A percentile compares a stretch with the other conserved stretches of the same genome.
Evolutionary conservation across 164 flowering plant species (phyloP).

Genomic region (Aristolochia fimbriata): DNA sequence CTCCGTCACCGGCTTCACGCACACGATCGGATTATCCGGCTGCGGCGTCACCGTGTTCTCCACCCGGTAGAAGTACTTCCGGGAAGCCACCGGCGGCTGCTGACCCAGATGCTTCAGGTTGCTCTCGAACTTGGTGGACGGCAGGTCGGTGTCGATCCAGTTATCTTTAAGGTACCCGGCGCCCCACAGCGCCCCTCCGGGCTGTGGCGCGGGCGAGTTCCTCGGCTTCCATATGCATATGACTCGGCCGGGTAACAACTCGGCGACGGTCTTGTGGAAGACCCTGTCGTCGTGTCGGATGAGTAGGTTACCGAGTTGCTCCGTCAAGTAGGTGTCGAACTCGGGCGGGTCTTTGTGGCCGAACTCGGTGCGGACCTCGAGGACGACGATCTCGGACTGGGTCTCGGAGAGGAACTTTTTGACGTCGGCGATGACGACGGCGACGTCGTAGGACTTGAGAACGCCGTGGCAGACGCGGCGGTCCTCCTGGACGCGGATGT

Average conservation of each 20-base stretch:
- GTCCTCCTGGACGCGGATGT: constrained; percentile 68
- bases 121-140: constrained; percentile 77
- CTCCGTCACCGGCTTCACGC: constrained; percentile 64
- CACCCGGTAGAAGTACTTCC: constrained; percentile 86
- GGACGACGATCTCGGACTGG: constrained; percentile 62
- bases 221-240: constrained; percentile 93
- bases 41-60: constrained; percentile 93
- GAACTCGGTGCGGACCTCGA: constrained; percentile 77
- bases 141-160: constrained; percentile 91
- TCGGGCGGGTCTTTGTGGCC: constrained; percentile 88
- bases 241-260: constrained; percentile 65
- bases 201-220: constrained; percentile 50
- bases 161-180: constrained; percentile 67
- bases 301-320: constrained; percentile 60
- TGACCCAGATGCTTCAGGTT: constrained; percentile 64
- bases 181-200: constrained; percentile 68
- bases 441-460: constrained; percentile 50
- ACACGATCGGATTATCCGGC: constrained; percentile 72
- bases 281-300: constrained; percentile 73
- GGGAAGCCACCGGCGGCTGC: constrained; percentile 42
- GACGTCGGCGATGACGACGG: constrained; percentile 61
- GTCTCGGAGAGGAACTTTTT: constrained; percentile 76
- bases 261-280: constrained; percentile 60
- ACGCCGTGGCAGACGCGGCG: constrained; percentile 84
- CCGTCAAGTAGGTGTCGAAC: constrained; percentile 69